Percentiles rank a stretch among this genome's conserved stretches.
Evolutionary conservation across 768 basidiomycete species (phyloP).

Genomic region (Lactarius hatsudake): DNA sequence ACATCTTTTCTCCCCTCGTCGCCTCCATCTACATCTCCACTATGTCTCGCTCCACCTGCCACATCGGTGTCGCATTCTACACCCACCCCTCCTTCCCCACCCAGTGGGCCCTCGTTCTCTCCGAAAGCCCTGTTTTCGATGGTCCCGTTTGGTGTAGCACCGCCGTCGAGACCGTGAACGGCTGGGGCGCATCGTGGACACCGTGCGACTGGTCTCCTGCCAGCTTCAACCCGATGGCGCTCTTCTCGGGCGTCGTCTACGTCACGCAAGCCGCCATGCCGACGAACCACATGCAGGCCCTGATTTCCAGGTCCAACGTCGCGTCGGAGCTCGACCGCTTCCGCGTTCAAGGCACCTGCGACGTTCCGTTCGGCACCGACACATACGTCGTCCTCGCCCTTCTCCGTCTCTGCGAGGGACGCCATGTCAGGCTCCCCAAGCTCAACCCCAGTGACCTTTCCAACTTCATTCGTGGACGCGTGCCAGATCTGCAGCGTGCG

Average conservation of each 20-base stretch:
- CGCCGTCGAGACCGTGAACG: slow-evolving; percentile 9
- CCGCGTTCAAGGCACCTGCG: not conserved
- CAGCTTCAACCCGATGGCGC: not conserved
- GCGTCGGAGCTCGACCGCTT: slow-evolving; percentile 15
- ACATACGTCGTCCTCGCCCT: slow-evolving; percentile 13
- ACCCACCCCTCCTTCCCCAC: slow-evolving; percentile 9
- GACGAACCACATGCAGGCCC: not conserved
- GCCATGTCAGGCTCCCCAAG: not conserved
- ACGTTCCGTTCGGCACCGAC: slow-evolving; percentile 1
- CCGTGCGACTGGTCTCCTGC: slow-evolving; percentile 5
- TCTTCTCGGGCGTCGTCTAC: slow-evolving; percentile 5
- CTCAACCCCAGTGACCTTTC: not conserved
- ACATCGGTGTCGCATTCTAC: slow-evolving; percentile 10
- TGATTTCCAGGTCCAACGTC: slow-evolving; percentile 6
- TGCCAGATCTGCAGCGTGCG: not conserved
- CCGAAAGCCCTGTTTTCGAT: slow-evolving; percentile 1
- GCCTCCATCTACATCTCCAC: not conserved
- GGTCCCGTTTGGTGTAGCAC: slow-evolving; percentile 12
- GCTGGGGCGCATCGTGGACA: slow-evolving; percentile 9
- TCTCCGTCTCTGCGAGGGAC: slow-evolving; percentile 7
- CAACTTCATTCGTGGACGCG: not conserved
- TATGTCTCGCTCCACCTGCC: slow-evolving; percentile 5
- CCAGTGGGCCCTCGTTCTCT: slow-evolving; percentile 13
- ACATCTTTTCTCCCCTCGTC: not conserved
- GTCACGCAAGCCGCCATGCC: not conserved